Percentiles rank a stretch among this genome's conserved stretches.
phyloP scores from a whole-genome alignment of 2,329 filamentous ascomycete species.

The Paramyrothecium sp. region DNA sequence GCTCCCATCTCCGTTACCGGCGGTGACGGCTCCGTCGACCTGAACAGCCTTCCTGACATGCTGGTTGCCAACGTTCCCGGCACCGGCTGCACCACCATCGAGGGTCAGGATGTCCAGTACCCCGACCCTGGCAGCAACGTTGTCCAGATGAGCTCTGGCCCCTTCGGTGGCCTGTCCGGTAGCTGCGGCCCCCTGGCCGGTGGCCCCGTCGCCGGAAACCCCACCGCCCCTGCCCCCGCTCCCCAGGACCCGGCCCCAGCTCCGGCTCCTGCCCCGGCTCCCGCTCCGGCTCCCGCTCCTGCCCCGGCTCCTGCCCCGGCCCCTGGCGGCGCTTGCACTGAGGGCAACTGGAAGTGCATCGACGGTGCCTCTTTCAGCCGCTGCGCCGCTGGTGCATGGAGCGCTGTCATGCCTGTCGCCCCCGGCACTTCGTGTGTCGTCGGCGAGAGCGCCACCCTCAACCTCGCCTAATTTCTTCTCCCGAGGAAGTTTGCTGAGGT shows the following conservation, averaged over 20 bases:
- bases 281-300: conserved; percentile 14
- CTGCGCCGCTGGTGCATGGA: conserved; percentile 53
- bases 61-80: conserved; percentile 64
- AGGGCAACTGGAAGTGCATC: conserved; percentile 56
- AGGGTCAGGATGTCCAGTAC: conserved; percentile 55
- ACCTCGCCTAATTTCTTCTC: not conserved
- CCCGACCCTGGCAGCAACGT: conserved; percentile 59
- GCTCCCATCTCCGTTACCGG: conserved; percentile 65
- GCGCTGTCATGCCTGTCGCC: conserved; percentile 37
- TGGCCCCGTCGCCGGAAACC: conserved; percentile 16
- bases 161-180: conserved; percentile 25
- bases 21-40: conserved; percentile 34
- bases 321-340: conserved; percentile 38
- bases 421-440: conserved; percentile 41
- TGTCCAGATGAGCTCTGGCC: conserved; percentile 42
- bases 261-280: conserved; percentile 14
- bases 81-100: conserved; percentile 50
- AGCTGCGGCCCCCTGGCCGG: conserved; percentile 14
- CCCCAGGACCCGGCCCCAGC: conserved; percentile 5
- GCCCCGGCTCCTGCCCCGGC: conserved; percentile 24
- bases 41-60: conserved; percentile 66
- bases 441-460: not conserved
- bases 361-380: conserved; percentile 50
- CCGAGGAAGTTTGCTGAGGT: not conserved
- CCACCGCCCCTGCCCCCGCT: not conserved